These are phyloP conservation scores for Botrytis medusae DNA, from an alignment of 2,329 filamentous ascomycete species.

Conservation along the genomic window DNA sequence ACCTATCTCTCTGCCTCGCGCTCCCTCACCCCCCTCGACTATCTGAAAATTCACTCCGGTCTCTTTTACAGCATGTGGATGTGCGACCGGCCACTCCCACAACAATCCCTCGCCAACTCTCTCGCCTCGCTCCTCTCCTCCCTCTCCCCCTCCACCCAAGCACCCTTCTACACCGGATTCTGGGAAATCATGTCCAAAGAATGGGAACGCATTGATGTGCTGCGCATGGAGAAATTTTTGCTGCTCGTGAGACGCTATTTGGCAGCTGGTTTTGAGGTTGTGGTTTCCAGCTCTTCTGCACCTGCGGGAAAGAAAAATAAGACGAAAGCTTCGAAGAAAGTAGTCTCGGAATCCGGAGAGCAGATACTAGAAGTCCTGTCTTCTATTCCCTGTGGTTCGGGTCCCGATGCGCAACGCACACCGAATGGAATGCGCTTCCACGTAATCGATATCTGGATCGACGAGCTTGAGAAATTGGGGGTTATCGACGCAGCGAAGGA, in stretches of 20 bases:
- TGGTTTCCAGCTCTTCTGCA: slow-evolving; percentile 31
- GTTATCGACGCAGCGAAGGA: slow-evolving; percentile 46
- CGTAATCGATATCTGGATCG: slow-evolving; percentile 85
- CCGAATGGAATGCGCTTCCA: slow-evolving; percentile 86
- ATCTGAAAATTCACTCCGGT: slow-evolving; percentile 91
- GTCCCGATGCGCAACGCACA: slow-evolving; percentile 45
- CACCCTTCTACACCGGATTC: slow-evolving; percentile 60
- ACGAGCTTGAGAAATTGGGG: slow-evolving; percentile 76
- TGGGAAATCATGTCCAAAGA: slow-evolving; percentile 69
- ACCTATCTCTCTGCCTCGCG: slow-evolving; percentile 66
- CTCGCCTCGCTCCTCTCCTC: slow-evolving; percentile 69
- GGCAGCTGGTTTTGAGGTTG: slow-evolving; percentile 61
- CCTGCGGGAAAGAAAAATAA: slow-evolving; percentile 41
- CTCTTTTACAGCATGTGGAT: slow-evolving; percentile 94
- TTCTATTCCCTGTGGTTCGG: slow-evolving; percentile 41
- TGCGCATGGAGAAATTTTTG: slow-evolving; percentile 91
- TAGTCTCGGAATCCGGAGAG: slow-evolving; percentile 21
- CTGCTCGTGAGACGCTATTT: slow-evolving; percentile 79
- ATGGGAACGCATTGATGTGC: slow-evolving; percentile 69
- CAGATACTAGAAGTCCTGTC: slow-evolving; percentile 50
- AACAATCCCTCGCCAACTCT: slow-evolving; percentile 78
- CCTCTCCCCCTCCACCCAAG: slow-evolving; percentile 50
- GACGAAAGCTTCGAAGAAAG: slow-evolving; percentile 33
- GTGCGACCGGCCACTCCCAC: slow-evolving; percentile 83
- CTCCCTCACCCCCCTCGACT: slow-evolving; percentile 65